Base-by-base conservation (phyloP, 108 stramenopile species). In the Poteriospumella lacustris region DNA sequence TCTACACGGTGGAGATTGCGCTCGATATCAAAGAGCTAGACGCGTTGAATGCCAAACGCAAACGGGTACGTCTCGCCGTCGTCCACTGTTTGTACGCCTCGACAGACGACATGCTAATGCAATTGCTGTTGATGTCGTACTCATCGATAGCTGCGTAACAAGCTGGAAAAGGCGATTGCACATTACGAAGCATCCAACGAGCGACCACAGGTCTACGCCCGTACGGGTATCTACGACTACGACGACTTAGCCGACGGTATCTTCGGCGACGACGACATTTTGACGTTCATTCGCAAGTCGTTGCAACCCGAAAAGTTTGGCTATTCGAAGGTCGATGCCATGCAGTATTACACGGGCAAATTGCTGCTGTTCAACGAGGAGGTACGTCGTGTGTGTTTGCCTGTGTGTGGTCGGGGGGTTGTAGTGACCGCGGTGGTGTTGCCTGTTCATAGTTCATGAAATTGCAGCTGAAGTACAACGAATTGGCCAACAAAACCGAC, bases 11-110 rank as follows among this genome's bases (percentile, higher is more conserved):
- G 41, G 70, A 73, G 42, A 33, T 73, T 19, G 47, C 47, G 5
- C 70, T 42, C 9, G 70, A 73, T 73, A 29, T 73, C 12, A 38
- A 5, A 5, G 44, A 73, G 42, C 42, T 73, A 38, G 70, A 73
- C 33, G 15, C 70, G 3, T 3, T 39, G 28, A 52, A 56, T 73
- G 41, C 12, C 31, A 33, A 73, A 38, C 36, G 70, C 24, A 73
- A 56, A 24, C 12, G 31, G 70, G 70, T 73, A 52, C 5, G 28
- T n/a, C 36, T 9, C 31, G 5, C 9, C 15, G 5, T 5, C 9
- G 15, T 56, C 42, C 19, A 34, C 24, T 15, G 15, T 26, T 24
- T 5, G 5, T 56, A 5, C 15, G 9, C 40, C 24, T 73, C 43
- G 3, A 5, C 12, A 12, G 12, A 73, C 41, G n/a, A n/a, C n/a